These are phyloP conservation scores for Panicum miliaceum DNA, from an alignment of 176 grass and related monocot genomes.

Conservation along the genomic window DNA sequence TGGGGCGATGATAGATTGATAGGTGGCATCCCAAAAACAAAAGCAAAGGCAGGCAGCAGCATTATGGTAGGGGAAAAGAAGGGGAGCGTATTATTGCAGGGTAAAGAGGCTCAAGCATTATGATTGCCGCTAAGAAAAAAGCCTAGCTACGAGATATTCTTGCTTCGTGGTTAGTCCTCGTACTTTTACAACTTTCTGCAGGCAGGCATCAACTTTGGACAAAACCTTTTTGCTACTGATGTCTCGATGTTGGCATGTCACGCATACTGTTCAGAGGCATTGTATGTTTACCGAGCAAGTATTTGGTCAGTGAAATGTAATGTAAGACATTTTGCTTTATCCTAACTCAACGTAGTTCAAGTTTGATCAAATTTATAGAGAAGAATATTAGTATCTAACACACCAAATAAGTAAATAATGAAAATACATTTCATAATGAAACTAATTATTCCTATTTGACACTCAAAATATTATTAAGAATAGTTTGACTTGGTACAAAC, in stretches of 20 bases:
- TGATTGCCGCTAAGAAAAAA: slow-evolving; percentile 31
- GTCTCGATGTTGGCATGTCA: neutral
- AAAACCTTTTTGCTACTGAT: neutral
- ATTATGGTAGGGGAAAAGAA: slow-evolving; percentile 26
- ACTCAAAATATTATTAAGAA: too few relatives aligned
- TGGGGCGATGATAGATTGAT: neutral
- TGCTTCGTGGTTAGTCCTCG: slow-evolving; percentile 39
- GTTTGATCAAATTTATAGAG: too few relatives aligned
- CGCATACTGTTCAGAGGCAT: neutral
- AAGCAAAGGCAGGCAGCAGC: slow-evolving; percentile 37
- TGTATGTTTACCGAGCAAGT: neutral
- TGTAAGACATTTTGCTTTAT: too few relatives aligned
- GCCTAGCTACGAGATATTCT: slow-evolving; percentile 30
- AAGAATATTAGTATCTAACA: too few relatives aligned
- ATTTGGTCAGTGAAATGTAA: neutral
- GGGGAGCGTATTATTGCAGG: slow-evolving; percentile 23
- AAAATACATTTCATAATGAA: too few relatives aligned
- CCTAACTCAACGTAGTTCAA: too few relatives aligned
- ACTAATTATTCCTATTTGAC: too few relatives aligned
- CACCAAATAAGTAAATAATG: too few relatives aligned
- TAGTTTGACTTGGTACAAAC: too few relatives aligned
- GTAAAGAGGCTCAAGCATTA: slow-evolving; percentile 32
- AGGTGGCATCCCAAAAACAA: neutral
- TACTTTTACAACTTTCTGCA: slow-evolving; percentile 18
- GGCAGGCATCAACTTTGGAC: neutral